Conservation (phyloP, 2,329 filamentous ascomycete genomes). For the Hypoxylon sp. region DNA sequence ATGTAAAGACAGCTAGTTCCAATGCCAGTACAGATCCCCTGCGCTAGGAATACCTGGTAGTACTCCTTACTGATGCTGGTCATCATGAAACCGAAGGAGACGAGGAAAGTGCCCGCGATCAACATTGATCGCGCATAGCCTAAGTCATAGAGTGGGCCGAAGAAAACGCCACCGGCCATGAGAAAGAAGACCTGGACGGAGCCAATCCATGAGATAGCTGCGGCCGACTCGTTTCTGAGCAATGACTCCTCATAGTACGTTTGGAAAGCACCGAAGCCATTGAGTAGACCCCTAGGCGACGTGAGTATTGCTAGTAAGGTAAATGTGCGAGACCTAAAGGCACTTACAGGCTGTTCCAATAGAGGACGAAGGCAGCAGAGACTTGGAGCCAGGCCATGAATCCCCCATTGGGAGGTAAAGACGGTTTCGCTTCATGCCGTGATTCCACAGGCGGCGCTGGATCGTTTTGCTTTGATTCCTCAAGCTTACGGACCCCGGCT, state of each 20-base stretch:
- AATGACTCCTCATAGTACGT: constrained; percentile 15
- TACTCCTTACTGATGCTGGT: constrained; percentile 13
- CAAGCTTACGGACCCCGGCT: background rate
- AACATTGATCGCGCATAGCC: constrained; percentile 10
- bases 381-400: constrained; percentile 19
- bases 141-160: constrained; percentile 13
- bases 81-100: constrained; percentile 16
- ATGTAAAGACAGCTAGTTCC: constrained; percentile 9
- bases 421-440: constrained; percentile 1
- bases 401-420: constrained; percentile 2
- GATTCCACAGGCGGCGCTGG: background rate
- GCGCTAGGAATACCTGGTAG: constrained; percentile 15
- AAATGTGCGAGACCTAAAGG: background rate
- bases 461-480: background rate
- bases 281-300: constrained; percentile 8
- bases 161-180: constrained; percentile 16
- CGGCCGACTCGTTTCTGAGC: background rate
- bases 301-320: background rate
- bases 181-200: constrained; percentile 22
- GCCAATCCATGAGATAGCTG: constrained; percentile 20
- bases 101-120: constrained; percentile 4
- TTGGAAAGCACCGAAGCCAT: constrained; percentile 17
- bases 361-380: constrained; percentile 20
- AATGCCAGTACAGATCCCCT: constrained; percentile 15
- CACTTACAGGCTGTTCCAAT: constrained; percentile 18